Evolutionary conservation across 352 stramenopile species (phyloP).

Genomic region (Pythium biforme): DNA sequence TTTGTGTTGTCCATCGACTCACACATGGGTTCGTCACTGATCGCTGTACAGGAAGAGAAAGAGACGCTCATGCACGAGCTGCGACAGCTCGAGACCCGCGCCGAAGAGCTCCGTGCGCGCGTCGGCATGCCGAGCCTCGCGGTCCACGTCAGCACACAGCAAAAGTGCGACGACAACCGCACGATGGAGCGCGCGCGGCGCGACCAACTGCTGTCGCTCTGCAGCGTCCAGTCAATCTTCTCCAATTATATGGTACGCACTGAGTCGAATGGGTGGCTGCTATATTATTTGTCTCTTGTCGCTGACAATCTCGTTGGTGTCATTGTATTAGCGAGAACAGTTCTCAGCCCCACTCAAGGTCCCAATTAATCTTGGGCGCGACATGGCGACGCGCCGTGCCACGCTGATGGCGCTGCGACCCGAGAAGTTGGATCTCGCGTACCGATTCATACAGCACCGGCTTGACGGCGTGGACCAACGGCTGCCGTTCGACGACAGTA

Average conservation of each 20-base stretch:
- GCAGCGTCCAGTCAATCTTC: constrained; percentile 17
- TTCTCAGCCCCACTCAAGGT: constrained; percentile 8
- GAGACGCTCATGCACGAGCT: constrained; percentile 10
- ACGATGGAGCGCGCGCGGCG: constrained; percentile 12
- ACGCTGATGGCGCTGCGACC: constrained; percentile 8
- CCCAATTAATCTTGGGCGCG: constrained; percentile 2
- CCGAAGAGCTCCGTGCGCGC: background rate
- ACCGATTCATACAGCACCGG: constrained; percentile 2
- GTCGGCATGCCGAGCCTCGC: constrained; percentile 13
- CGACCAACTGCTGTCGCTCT: constrained; percentile 7
- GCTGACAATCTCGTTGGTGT: background rate
- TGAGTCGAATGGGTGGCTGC: too few relatives aligned
- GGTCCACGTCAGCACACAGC: background rate
- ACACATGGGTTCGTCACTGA: background rate
- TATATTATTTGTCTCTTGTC: background rate
- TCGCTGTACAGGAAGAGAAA: constrained; percentile 13
- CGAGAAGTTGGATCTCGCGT: constrained; percentile 7
- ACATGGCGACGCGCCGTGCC: constrained; percentile 6
- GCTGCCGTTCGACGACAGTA: constrained; percentile 1
- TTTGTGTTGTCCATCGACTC: background rate
- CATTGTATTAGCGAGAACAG: background rate
- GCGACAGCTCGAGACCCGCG: background rate
- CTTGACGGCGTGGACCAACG: constrained; percentile 4
- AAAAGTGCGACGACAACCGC: background rate
- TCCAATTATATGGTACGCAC: constrained; percentile 8